phyloP scores from a whole-genome alignment of 208 protist genomes.

The Acanthamoeba lenticulata region DNA sequence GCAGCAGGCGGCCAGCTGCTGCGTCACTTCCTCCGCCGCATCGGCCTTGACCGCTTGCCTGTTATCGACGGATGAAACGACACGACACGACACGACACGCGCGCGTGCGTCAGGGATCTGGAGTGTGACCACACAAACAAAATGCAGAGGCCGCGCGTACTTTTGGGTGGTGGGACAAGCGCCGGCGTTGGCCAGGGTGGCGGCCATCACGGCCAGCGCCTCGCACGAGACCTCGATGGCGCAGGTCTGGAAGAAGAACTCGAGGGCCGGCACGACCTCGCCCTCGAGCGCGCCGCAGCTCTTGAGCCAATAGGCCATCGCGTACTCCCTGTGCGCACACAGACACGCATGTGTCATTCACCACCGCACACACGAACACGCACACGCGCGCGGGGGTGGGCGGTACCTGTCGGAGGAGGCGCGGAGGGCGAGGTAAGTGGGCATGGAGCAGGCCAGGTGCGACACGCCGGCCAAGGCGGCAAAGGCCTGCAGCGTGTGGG shows the following conservation, averaged over 20 bases:
- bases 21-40: not conserved
- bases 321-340: not conserved
- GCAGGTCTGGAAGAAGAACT: constrained; percentile 79
- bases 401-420: not conserved
- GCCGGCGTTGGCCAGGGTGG: constrained; percentile 79
- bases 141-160: too few relatives aligned
- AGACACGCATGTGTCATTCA: not conserved
- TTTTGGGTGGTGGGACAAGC: constrained; percentile 17
- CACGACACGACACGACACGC: too few relatives aligned
- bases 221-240: constrained; percentile 43
- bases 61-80: too few relatives aligned
- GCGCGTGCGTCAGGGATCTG: too few relatives aligned
- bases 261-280: constrained; percentile 37
- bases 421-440: not conserved
- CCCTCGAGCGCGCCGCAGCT: not conserved
- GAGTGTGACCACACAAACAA: too few relatives aligned
- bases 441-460: not conserved
- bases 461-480: not conserved
- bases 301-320: not conserved
- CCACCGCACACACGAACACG: not conserved
- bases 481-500: not conserved
- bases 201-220: constrained; percentile 69
- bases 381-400: not conserved
- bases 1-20: not conserved
- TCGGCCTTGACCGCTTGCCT: not conserved